Percentiles rank a stretch among this genome's conserved stretches.
Conservation (phyloP, 495 filamentous ascomycete species). For the Podospora pseudoanserina region DNA sequence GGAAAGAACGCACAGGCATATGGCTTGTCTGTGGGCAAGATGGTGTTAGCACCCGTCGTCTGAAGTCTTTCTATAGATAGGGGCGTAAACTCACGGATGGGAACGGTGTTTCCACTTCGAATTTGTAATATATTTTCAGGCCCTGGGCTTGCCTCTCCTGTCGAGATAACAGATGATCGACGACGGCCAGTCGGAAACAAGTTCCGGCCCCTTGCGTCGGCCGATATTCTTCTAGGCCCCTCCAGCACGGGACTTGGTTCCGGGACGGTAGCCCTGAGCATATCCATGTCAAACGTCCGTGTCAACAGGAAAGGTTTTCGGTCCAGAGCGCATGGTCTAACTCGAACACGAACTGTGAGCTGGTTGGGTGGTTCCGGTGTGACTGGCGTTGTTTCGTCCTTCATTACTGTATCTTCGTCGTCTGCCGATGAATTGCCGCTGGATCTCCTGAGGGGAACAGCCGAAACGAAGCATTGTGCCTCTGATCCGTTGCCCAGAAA, state of each 20-base stretch:
- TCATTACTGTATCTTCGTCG: slow-evolving; percentile 4
- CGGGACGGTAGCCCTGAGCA: slow-evolving; percentile 38
- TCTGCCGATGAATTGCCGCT: slow-evolving; percentile 24
- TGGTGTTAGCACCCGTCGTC: background rate
- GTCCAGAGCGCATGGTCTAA: slow-evolving; percentile 40
- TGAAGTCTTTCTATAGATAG: background rate
- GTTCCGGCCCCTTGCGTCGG: slow-evolving; percentile 8
- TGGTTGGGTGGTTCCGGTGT: slow-evolving; percentile 11
- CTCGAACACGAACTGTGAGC: slow-evolving; percentile 45
- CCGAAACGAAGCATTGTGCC: slow-evolving; percentile 41
- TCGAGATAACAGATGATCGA: slow-evolving; percentile 12
- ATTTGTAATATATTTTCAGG: slow-evolving; percentile 21
- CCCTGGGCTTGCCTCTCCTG: slow-evolving; percentile 6
- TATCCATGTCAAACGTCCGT: slow-evolving; percentile 44
- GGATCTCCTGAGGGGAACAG: slow-evolving; percentile 35
- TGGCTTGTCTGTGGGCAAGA: slow-evolving; percentile 38
- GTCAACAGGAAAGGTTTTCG: slow-evolving; percentile 47
- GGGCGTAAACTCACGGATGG: slow-evolving; percentile 44
- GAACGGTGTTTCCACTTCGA: slow-evolving; percentile 37
- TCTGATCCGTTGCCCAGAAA: slow-evolving; percentile 33
- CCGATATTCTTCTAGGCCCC: slow-evolving; percentile 11
- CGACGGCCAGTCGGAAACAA: slow-evolving; percentile 9
- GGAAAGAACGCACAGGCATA: slow-evolving; percentile 51
- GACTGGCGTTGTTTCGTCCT: slow-evolving; percentile 1
- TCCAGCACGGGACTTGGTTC: slow-evolving; percentile 22